Evolutionary conservation across 441 rosid species (phyloP).

Genomic region (Sinapis alba): DNA sequence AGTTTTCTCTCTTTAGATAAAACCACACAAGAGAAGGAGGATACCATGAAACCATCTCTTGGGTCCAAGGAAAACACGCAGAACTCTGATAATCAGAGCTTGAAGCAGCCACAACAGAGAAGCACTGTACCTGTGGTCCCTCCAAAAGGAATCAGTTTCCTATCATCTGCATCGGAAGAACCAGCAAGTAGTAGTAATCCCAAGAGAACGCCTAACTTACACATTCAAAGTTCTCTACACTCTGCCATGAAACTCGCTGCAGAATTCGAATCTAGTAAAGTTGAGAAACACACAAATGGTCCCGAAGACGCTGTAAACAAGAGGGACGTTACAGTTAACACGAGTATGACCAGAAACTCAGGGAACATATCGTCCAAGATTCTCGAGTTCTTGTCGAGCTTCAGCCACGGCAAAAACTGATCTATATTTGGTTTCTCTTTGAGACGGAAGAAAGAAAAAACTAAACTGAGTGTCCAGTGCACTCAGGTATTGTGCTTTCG

Average conservation of each 20-base stretch:
- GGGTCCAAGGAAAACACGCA: slow-evolving; percentile 12
- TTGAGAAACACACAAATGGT: slow-evolving; percentile 29
- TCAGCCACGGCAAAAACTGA: slow-evolving; percentile 34
- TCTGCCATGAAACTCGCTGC: slow-evolving; percentile 68
- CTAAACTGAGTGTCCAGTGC: background rate
- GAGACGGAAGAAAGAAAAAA: background rate
- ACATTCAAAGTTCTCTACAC: slow-evolving; percentile 50
- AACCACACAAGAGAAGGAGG: slow-evolving; percentile 25
- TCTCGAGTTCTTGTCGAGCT: slow-evolving; percentile 55
- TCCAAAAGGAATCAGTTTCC: slow-evolving; percentile 71
- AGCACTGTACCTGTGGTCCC: slow-evolving; percentile 38
- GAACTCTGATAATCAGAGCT: slow-evolving; percentile 34
- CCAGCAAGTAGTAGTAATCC: slow-evolving; percentile 34
- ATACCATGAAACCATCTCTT: slow-evolving; percentile 5
- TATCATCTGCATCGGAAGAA: slow-evolving; percentile 49
- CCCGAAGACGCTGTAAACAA: slow-evolving; percentile 25
- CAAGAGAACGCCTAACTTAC: slow-evolving; percentile 43
- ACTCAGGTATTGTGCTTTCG: slow-evolving; percentile 22
- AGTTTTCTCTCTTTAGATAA: slow-evolving; percentile 80
- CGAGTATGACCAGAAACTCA: slow-evolving; percentile 27
- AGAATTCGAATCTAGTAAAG: slow-evolving; percentile 58
- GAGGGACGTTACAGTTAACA: slow-evolving; percentile 21
- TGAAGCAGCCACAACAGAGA: slow-evolving; percentile 43
- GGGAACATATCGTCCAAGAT: slow-evolving; percentile 51
- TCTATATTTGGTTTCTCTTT: background rate